Evolutionary conservation across 2,329 filamentous ascomycete genomes (phyloP).

Genomic region (Zasmidium angulare): DNA sequence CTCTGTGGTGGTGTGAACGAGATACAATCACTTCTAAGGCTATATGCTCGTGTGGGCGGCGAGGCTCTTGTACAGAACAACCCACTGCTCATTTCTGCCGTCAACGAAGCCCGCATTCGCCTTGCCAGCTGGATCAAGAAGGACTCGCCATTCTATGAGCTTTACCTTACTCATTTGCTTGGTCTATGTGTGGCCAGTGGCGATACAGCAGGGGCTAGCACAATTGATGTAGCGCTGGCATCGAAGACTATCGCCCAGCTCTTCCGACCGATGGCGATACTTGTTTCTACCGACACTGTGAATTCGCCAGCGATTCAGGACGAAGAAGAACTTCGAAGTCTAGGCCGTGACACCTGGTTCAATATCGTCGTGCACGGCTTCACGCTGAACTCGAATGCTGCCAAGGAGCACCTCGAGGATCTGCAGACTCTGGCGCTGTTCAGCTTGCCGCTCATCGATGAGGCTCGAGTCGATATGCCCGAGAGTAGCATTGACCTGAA

Average conservation of each 20-base stretch:
- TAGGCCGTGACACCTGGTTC: conserved; percentile 90
- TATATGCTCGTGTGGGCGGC: conserved; percentile 74
- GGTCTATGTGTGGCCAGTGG: conserved; percentile 88
- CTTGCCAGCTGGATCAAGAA: conserved; percentile 69
- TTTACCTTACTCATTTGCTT: conserved; percentile 80
- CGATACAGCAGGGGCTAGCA: conserved; percentile 63
- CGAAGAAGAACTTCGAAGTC: conserved; percentile 49
- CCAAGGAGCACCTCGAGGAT: conserved; percentile 71
- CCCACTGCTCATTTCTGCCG: conserved; percentile 65
- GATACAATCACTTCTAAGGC: conserved; percentile 80
- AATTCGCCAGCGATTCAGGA: conserved; percentile 50
- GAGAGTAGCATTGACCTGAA: conserved; percentile 98
- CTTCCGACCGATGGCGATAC: conserved; percentile 79
- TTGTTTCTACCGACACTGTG: conserved; percentile 66
- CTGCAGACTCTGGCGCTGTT: conserved; percentile 82
- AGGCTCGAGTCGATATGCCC: conserved; percentile 82
- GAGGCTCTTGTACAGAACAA: conserved; percentile 71
- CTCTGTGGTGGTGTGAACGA: conserved; percentile 76
- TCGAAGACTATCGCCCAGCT: conserved; percentile 85
- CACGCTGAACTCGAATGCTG: conserved; percentile 69
- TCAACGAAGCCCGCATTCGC: conserved; percentile 75
- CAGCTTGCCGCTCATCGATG: conserved; percentile 81
- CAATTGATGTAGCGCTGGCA: conserved; percentile 65
- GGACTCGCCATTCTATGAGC: conserved; percentile 73
- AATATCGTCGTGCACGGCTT: conserved; percentile 96